Evolutionary conservation across 2,329 filamentous ascomycete species (phyloP).

Genomic region (Sarocladium strictum): DNA sequence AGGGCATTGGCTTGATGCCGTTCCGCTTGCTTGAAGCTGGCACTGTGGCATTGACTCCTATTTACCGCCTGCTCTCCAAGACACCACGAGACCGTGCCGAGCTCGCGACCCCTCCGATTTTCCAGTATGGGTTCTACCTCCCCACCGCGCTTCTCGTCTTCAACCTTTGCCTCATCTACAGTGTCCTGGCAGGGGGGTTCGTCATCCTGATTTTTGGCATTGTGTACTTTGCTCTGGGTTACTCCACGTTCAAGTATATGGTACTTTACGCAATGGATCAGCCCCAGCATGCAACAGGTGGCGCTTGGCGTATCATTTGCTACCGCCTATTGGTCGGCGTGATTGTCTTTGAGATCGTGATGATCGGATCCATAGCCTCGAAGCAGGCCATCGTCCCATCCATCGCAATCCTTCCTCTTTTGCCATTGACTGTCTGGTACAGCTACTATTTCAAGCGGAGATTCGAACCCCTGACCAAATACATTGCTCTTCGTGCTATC

Average conservation of each 20-base stretch:
- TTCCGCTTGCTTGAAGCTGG: conserved; percentile 89
- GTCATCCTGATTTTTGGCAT: conserved; percentile 76
- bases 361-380: conserved; percentile 78
- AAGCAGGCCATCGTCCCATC: conserved; percentile 68
- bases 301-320: conserved; percentile 95
- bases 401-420: conserved; percentile 66
- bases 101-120: conserved; percentile 73
- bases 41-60: conserved; percentile 74
- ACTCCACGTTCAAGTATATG: conserved; percentile 95
- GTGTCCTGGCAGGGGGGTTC: conserved; percentile 73
- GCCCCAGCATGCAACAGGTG: conserved; percentile 85
- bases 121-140: conserved; percentile 94
- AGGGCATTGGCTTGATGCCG: conserved; percentile 88
- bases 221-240: conserved; percentile 76
- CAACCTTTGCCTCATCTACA: conserved; percentile 94
- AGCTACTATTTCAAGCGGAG: conserved; percentile 72
- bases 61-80: conserved; percentile 70
- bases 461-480: conserved; percentile 84
- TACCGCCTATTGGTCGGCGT: conserved; percentile 83
- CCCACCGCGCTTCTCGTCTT: conserved; percentile 89
- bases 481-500: conserved; percentile 87
- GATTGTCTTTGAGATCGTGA: conserved; percentile 83
- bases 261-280: conserved; percentile 98
- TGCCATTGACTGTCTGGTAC: conserved; percentile 82
- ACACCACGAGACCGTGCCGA: conserved; percentile 88